Percentiles rank a stretch among this genome's conserved stretches.
Evolutionary conservation across 768 basidiomycete genomes (phyloP).

Genomic region (Trichaptum fuscoviolaceum): DNA sequence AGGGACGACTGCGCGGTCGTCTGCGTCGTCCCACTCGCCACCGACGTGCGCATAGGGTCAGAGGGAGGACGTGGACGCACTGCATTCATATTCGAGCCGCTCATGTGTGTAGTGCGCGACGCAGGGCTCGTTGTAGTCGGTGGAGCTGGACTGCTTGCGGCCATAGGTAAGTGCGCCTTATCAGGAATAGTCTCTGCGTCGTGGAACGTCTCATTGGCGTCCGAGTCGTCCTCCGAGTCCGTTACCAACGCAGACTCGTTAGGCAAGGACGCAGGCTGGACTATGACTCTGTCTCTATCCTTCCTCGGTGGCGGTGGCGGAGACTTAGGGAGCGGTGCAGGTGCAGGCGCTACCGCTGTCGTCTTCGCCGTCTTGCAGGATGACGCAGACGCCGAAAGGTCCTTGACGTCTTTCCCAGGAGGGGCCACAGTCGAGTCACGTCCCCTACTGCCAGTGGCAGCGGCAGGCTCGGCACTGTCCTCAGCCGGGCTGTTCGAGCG

Average conservation of each 20-base stretch:
- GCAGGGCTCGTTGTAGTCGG: not conserved
- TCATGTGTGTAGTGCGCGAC: not conserved
- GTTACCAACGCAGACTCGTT: constrained; percentile 5
- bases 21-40: constrained; percentile 58
- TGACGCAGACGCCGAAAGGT: not conserved
- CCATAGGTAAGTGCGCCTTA: not conserved
- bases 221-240: constrained; percentile 3
- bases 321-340: not conserved
- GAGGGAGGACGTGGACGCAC: constrained; percentile 5
- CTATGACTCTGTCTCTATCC: not conserved
- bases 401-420: not conserved
- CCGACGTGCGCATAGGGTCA: constrained; percentile 55
- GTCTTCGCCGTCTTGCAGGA: not conserved
- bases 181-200: constrained; percentile 5
- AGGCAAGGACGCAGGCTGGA: not conserved
- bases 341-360: not conserved
- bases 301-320: not conserved
- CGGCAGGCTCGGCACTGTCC: constrained; percentile 9
- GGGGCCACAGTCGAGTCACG: not conserved
- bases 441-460: too few species aligned
- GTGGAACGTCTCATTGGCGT: constrained; percentile 7
- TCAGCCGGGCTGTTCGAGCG: constrained; percentile 55
- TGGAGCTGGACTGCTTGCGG: not conserved
- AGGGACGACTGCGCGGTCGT: constrained; percentile 36
- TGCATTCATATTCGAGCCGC: not conserved